A percentile compares a stretch with the other conserved stretches of the same genome.
Evolutionary conservation across 2,329 filamentous ascomycete genomes (phyloP).

Genomic region (Volutella citrinella): DNA sequence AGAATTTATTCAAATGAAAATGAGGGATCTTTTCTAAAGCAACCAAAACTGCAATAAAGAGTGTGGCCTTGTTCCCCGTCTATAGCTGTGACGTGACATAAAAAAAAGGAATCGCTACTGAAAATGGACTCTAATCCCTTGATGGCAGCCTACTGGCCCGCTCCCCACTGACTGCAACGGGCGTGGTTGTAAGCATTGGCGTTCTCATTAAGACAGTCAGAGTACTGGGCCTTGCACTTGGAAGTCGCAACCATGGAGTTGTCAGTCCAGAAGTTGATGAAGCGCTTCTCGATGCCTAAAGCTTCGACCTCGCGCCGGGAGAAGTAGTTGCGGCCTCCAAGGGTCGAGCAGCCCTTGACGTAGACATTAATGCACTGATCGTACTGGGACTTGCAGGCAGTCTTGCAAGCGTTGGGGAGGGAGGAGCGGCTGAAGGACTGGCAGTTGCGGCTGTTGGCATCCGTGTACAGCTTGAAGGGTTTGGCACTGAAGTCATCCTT

Average conservation of each 20-base stretch:
- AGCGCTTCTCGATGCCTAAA: conserved; percentile 23
- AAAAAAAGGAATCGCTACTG: too few relatives aligned
- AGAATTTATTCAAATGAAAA: too few relatives aligned
- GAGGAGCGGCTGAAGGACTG: conserved; percentile 38
- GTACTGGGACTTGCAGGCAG: conserved; percentile 53
- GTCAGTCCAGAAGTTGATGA: conserved; percentile 29
- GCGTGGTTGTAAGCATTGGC: conserved; percentile 30
- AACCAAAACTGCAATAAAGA: too few relatives aligned
- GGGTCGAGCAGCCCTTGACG: conserved; percentile 43
- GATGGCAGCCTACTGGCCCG: too few relatives aligned
- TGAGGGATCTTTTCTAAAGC: too few relatives aligned
- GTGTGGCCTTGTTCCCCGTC: too few relatives aligned
- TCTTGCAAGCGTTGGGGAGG: conserved; percentile 42
- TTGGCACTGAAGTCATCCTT: conserved; percentile 37
- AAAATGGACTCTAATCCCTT: too few relatives aligned
- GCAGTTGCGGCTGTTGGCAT: conserved; percentile 41
- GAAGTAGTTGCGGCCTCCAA: conserved; percentile 25
- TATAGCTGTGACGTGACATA: too few relatives aligned
- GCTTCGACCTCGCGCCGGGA: conserved; percentile 24
- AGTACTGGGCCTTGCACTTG: conserved; percentile 49
- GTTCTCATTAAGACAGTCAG: conserved; percentile 46
- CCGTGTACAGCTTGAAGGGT: conserved; percentile 52
- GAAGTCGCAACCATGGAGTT: conserved; percentile 27
- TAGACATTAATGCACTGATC: conserved; percentile 46
- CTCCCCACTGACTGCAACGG: conserved; percentile 39